Percentiles rank a stretch among this genome's conserved stretches.
Conservation (phyloP, 768 basidiomycete genomes). For the Auricularia heimuer region DNA sequence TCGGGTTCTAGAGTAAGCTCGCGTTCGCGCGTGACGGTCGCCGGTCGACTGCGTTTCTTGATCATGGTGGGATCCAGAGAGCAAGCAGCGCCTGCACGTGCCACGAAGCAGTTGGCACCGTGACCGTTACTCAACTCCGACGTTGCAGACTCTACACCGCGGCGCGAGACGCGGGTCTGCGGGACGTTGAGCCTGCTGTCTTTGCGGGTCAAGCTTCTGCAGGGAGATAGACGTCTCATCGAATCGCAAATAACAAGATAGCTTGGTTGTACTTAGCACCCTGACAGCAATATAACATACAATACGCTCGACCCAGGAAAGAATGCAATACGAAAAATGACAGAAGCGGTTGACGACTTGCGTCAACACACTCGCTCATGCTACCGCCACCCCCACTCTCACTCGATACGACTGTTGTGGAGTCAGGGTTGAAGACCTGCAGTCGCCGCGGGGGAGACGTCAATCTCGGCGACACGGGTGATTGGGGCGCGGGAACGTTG, state of each 20-base stretch:
- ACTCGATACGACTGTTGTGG: not conserved
- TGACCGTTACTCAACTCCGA: too few relatives aligned
- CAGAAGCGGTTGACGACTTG: not conserved
- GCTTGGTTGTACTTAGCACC: too few relatives aligned
- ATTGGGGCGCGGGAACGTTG: not conserved
- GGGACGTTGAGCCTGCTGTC: not conserved
- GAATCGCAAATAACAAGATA: too few relatives aligned
- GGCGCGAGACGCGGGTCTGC: not conserved
- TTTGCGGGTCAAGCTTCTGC: not conserved
- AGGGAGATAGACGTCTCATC: too few relatives aligned
- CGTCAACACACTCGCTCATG: not conserved
- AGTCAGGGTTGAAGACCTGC: not conserved
- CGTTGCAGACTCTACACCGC: too few relatives aligned
- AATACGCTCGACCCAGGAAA: too few relatives aligned
- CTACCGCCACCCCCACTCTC: not conserved
- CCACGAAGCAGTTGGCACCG: too few relatives aligned
- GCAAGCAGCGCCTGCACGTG: too few relatives aligned
- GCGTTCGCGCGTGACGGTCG: slow-evolving; percentile 8
- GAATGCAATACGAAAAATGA: not conserved
- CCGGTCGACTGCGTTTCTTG: slow-evolving; percentile 28
- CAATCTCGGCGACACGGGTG: not conserved
- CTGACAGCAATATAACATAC: too few relatives aligned
- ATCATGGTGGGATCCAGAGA: slow-evolving; percentile 15
- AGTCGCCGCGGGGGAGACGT: not conserved
- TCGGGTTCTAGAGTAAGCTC: slow-evolving; percentile 14